Conservation (phyloP, 257 asterid genomes). For the Fraxinus cuspidata region DNA sequence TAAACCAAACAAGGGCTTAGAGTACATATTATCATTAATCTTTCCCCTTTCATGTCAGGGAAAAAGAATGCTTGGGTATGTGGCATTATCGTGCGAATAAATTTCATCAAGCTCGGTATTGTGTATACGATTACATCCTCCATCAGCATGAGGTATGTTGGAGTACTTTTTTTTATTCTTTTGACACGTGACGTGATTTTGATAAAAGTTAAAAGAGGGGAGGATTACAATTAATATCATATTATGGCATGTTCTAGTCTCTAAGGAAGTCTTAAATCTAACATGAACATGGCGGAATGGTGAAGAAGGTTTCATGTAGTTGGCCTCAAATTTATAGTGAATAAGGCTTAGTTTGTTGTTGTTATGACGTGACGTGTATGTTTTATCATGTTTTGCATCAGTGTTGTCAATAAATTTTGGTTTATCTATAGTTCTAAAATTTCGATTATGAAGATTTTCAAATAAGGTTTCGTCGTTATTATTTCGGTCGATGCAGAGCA, state of each 20-base stretch:
- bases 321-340: background rate
- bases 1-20: background rate
- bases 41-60: conserved; percentile 27
- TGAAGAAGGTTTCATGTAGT: no score
- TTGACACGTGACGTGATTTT: no score
- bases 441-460: no score
- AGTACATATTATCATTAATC: background rate
- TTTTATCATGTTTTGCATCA: background rate
- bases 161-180: no score
- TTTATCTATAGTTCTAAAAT: no score
- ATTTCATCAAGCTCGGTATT: conserved; percentile 27
- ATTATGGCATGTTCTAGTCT: no score
- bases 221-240: no score
- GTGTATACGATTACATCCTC: conserved; percentile 36
- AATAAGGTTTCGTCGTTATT: background rate
- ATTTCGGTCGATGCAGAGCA: conserved; percentile 51
- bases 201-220: no score
- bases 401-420: background rate
- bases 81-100: conserved; percentile 32
- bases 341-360: background rate
- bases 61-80: conserved; percentile 34
- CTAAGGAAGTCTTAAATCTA: no score
- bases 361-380: background rate
- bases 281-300: no score
- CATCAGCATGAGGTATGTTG: conserved; percentile 44